These are phyloP conservation scores for Stephanodiscus triporus DNA, from an alignment of 108 stramenopile species.

Conservation along the genomic window DNA sequence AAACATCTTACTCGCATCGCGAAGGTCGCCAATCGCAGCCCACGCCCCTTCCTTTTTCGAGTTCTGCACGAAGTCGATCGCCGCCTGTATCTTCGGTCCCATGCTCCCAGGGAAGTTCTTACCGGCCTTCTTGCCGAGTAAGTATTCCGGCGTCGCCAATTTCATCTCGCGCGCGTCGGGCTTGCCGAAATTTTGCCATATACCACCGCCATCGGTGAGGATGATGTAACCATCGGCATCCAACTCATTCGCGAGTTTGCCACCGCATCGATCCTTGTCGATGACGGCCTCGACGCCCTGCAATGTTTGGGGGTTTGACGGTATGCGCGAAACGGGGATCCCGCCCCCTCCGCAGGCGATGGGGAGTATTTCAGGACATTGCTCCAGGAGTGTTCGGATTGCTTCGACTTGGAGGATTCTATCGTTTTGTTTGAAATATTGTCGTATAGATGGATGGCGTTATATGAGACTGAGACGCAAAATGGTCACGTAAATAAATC, in stretches of 20 bases:
- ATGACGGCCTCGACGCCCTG: constrained; percentile 85
- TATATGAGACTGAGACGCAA: not conserved
- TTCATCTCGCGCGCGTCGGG: constrained; percentile 78
- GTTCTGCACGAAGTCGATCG: constrained; percentile 73
- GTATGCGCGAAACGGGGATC: constrained; percentile 74
- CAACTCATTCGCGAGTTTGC: constrained; percentile 68
- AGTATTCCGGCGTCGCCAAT: constrained; percentile 72
- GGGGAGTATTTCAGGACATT: constrained; percentile 54
- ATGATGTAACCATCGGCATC: constrained; percentile 86
- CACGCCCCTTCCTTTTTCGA: constrained; percentile 56
- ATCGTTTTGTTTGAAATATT: not conserved
- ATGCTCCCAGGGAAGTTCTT: constrained; percentile 65
- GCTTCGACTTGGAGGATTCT: constrained; percentile 83
- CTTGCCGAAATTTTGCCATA: constrained; percentile 86
- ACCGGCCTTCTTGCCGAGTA: constrained; percentile 63
- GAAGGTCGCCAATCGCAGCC: constrained; percentile 84
- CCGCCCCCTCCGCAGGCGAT: constrained; percentile 88
- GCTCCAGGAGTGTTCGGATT: constrained; percentile 61
- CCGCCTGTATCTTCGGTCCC: constrained; percentile 84
- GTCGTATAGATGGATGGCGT: not conserved
- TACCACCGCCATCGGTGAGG: constrained; percentile 83
- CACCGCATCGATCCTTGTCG: constrained; percentile 74
- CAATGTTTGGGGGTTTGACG: constrained; percentile 68
- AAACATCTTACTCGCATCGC: constrained; percentile 73
- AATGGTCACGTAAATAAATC: not conserved